A percentile compares a stretch with the other conserved stretches of the same genome.
phyloP scores from a whole-genome alignment of 1,139 yeast species.

The Yamadazyma mexicana region DNA sequence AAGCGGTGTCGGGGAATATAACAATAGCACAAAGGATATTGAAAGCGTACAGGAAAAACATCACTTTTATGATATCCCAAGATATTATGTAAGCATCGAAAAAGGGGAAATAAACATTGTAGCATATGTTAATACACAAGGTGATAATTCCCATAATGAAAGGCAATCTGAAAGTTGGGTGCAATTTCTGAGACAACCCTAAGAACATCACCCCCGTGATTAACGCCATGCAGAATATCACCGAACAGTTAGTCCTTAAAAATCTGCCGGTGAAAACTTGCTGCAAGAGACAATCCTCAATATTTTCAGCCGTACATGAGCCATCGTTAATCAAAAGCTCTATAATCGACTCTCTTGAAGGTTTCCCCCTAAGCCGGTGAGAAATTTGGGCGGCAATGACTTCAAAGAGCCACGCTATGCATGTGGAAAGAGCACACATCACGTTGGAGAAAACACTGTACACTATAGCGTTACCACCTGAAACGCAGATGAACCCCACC shows the following conservation, averaged over 20 bases:
- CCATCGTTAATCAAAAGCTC: constrained; percentile 26
- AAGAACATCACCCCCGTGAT: constrained; percentile 24
- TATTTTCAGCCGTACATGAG: constrained; percentile 21
- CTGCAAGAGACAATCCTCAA: constrained; percentile 20
- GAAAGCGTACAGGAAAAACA: constrained; percentile 25
- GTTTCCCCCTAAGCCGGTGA: constrained; percentile 25
- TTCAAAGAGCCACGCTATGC: constrained; percentile 26
- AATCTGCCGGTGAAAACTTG: constrained; percentile 31
- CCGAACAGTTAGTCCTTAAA: constrained; percentile 26
- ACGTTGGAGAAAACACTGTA: constrained; percentile 19
- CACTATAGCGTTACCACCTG: constrained; percentile 31
- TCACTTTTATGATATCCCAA: constrained; percentile 22
- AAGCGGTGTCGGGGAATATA: constrained; percentile 35
- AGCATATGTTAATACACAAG: constrained; percentile 24
- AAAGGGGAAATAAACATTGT: constrained; percentile 27
- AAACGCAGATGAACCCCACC: constrained; percentile 25
- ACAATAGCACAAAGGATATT: constrained; percentile 20
- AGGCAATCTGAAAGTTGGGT: constrained; percentile 21
- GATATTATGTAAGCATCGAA: constrained; percentile 26
- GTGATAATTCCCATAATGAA: constrained; percentile 26
- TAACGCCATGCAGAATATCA: constrained; percentile 26
- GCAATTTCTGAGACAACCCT: constrained; percentile 24
- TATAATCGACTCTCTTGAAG: constrained; percentile 21
- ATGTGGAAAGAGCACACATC: constrained; percentile 17
- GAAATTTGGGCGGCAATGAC: constrained; percentile 28